Percentiles rank a stretch among this genome's conserved stretches.
These are phyloP conservation scores for Vaccinium darrowii DNA, from an alignment of 148 eudicot genomes.

Conservation along the genomic window DNA sequence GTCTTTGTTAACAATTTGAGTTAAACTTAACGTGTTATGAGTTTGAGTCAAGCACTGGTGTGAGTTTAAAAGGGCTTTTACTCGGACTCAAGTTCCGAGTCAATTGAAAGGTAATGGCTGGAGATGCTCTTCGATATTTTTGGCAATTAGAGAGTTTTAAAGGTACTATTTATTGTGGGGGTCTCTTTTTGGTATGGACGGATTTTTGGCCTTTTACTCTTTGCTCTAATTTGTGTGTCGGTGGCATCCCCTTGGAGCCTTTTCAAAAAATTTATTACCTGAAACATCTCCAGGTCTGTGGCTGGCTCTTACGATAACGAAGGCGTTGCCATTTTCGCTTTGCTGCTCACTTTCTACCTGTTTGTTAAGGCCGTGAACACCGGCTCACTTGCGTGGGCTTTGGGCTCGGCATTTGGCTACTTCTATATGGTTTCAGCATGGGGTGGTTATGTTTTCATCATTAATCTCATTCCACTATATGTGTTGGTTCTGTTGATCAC, in stretches of 20 bases:
- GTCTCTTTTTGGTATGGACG: background rate
- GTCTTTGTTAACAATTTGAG: too few relatives aligned
- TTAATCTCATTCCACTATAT: slow-evolving; percentile 85
- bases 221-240: background rate
- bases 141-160: background rate
- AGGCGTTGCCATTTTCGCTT: slow-evolving; percentile 90
- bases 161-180: background rate
- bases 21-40: too few relatives aligned
- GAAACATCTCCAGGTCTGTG: slow-evolving; percentile 71
- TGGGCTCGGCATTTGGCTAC: slow-evolving; percentile 90
- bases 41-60: too few relatives aligned
- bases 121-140: background rate
- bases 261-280: background rate
- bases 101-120: background rate
- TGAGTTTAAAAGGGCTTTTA: too few relatives aligned
- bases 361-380: slow-evolving; percentile 97
- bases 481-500: slow-evolving; percentile 82
- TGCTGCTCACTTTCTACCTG: slow-evolving; percentile 77
- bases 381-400: slow-evolving; percentile 85
- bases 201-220: background rate
- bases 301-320: slow-evolving; percentile 98
- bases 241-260: background rate
- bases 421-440: slow-evolving; percentile 99
- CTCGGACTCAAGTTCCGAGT: too few relatives aligned
- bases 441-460: slow-evolving; percentile 99